A percentile compares a stretch with the other conserved stretches of the same genome.
Evolutionary conservation across 2,329 filamentous ascomycete species (phyloP).

Genomic region (Apiospora koreana): DNA sequence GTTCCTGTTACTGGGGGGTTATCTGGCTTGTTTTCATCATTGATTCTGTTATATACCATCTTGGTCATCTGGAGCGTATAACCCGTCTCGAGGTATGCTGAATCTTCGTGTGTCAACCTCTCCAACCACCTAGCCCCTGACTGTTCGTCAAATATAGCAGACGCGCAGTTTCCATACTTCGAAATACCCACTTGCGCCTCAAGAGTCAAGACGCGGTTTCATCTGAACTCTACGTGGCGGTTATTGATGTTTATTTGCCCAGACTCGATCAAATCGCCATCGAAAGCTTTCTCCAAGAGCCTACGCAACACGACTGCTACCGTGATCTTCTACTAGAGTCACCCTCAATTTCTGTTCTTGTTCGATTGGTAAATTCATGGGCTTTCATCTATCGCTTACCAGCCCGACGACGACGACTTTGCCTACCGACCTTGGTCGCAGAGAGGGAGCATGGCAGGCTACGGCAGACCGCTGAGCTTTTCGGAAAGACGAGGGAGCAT

Average conservation of each 20-base stretch:
- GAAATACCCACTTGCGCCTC: not conserved
- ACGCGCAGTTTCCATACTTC: not conserved
- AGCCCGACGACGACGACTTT: not conserved
- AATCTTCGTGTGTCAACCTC: not conserved
- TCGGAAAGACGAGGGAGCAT: slow-evolving; percentile 62
- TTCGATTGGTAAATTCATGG: not conserved
- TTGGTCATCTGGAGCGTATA: not conserved
- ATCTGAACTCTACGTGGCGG: not conserved
- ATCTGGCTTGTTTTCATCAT: not conserved
- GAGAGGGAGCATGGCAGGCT: slow-evolving; percentile 21
- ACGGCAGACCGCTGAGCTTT: slow-evolving; percentile 56
- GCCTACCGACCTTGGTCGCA: not conserved
- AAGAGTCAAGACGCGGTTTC: slow-evolving; percentile 6
- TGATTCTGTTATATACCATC: slow-evolving; percentile 1
- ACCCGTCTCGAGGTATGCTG: not conserved
- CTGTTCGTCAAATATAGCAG: not conserved
- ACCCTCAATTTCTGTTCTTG: not conserved
- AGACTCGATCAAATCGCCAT: not conserved
- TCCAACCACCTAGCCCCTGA: not conserved
- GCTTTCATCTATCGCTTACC: not conserved
- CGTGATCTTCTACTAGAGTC: not conserved
- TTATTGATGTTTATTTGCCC: slow-evolving; percentile 6
- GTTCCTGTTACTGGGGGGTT: not conserved
- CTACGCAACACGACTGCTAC: not conserved
- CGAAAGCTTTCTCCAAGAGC: not conserved